Percentiles rank a stretch among this genome's conserved stretches.
phyloP scores from a whole-genome alignment of 148 eudicot genomes.

The Persicaria maculosa region DNA sequence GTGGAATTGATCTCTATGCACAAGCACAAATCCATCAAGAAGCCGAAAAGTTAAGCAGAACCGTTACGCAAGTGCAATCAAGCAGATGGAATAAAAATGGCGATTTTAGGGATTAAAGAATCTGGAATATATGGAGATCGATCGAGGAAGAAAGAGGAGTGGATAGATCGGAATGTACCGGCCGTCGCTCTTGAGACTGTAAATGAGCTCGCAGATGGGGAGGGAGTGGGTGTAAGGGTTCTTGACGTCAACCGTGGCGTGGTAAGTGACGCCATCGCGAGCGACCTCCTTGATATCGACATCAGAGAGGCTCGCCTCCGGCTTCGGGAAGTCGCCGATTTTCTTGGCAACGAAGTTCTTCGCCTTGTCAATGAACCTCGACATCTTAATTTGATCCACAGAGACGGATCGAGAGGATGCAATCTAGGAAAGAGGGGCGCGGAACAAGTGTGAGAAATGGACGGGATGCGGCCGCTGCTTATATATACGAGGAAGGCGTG shows the following conservation, averaged over 20 bases:
- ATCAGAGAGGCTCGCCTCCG: constrained; percentile 49
- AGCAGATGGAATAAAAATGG: too few relatives aligned
- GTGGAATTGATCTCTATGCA: too few relatives aligned
- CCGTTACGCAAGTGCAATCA: too few relatives aligned
- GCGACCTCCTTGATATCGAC: constrained; percentile 44
- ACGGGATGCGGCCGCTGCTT: not conserved
- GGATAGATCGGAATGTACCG: constrained; percentile 23
- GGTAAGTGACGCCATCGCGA: constrained; percentile 38
- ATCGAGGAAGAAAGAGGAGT: not conserved
- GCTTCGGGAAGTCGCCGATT: constrained; percentile 40
- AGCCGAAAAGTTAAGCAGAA: too few relatives aligned
- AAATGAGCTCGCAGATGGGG: constrained; percentile 55
- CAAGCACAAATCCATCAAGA: too few relatives aligned
- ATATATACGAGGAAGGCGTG: not conserved
- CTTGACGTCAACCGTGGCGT: constrained; percentile 40
- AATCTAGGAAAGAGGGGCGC: not conserved
- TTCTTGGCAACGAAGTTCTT: constrained; percentile 51
- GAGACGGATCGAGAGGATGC: not conserved
- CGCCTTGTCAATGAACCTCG: constrained; percentile 44
- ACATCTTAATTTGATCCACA: constrained; percentile 19
- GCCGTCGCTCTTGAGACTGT: constrained; percentile 45
- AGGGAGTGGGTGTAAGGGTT: constrained; percentile 61
- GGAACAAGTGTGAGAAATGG: not conserved
- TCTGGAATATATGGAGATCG: not conserved
- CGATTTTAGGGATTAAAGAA: too few relatives aligned